phyloP scores from a whole-genome alignment of 495 filamentous ascomycete genomes.

The Filosporella fistucella region DNA sequence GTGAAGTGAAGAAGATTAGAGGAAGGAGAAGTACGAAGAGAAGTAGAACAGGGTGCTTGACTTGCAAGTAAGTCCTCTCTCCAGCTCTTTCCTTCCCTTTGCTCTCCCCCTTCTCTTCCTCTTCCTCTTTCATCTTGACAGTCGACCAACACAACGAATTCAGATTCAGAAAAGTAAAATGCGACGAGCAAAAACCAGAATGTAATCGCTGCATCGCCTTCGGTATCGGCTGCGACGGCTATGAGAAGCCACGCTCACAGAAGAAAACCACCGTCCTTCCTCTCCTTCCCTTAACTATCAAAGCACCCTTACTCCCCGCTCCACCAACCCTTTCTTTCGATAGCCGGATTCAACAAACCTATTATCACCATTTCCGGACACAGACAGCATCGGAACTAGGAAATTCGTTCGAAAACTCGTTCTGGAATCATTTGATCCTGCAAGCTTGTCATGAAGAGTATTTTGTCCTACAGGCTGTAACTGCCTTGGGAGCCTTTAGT shows the following conservation, averaged over 20 bases:
- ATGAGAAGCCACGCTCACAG: neutral
- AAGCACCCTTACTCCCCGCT: neutral
- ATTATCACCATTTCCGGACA: slow-evolving; percentile 34
- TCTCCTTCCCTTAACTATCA: neutral
- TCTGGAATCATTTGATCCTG: slow-evolving; percentile 43
- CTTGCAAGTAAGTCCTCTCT: slow-evolving; percentile 4
- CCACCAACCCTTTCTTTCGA: neutral
- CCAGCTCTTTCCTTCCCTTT: neutral
- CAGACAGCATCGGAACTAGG: slow-evolving; percentile 36
- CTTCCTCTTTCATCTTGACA: too few species aligned
- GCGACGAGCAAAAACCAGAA: slow-evolving; percentile 2
- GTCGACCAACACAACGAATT: too few species aligned
- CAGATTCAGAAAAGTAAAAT: slow-evolving; percentile 8
- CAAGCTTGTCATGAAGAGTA: neutral
- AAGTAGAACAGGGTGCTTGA: slow-evolving; percentile 2
- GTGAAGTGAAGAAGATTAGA: neutral
- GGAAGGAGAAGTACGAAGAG: neutral
- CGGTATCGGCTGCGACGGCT: slow-evolving; percentile 4
- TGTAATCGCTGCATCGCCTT: neutral
- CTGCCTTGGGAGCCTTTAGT: slow-evolving; percentile 1
- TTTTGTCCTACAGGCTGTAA: slow-evolving; percentile 1
- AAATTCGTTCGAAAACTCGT: slow-evolving; percentile 35
- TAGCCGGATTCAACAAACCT: neutral
- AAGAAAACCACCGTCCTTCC: neutral
- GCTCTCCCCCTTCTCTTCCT: too few species aligned